These are phyloP conservation scores for Backusella tuberculispora DNA, from an alignment of 192 early-diverging fungal genomes.

Conservation along the genomic window DNA sequence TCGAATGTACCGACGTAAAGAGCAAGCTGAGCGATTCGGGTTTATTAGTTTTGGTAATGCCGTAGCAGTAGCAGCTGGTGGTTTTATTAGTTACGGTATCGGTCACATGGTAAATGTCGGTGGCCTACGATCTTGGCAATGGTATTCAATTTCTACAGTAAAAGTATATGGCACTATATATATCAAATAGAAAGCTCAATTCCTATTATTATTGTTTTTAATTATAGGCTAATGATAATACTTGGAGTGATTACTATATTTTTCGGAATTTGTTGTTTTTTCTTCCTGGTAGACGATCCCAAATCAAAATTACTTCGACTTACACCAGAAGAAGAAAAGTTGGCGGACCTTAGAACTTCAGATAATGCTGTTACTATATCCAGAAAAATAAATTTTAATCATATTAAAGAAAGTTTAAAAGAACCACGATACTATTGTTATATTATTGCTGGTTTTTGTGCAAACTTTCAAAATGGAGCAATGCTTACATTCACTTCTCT, in stretches of 20 bases:
- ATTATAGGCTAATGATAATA: slow-evolving; percentile 34
- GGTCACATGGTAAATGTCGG: slow-evolving; percentile 25
- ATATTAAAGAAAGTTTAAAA: slow-evolving; percentile 28
- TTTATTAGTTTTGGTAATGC: slow-evolving; percentile 24
- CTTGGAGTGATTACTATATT: slow-evolving; percentile 26
- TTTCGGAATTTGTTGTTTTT: slow-evolving; percentile 26
- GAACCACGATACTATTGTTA: slow-evolving; percentile 30
- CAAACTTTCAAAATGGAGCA: slow-evolving; percentile 32
- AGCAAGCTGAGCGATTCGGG: slow-evolving; percentile 21
- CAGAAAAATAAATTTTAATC: slow-evolving; percentile 22
- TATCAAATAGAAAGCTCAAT: no score
- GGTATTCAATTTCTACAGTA: no score
- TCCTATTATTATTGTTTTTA: not conserved
- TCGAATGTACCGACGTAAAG: slow-evolving; percentile 30
- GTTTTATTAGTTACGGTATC: slow-evolving; percentile 32
- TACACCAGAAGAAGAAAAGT: not conserved
- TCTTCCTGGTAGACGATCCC: slow-evolving; percentile 30
- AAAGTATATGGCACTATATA: not conserved
- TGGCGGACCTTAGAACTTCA: slow-evolving; percentile 4
- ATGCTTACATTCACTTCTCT: slow-evolving; percentile 18
- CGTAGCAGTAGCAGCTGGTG: slow-evolving; percentile 26
- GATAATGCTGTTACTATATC: slow-evolving; percentile 33
- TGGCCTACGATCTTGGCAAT: slow-evolving; percentile 31
- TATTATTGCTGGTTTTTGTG: slow-evolving; percentile 2
- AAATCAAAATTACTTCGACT: not conserved